A percentile compares a stretch with the other conserved stretches of the same genome.
phyloP scores from a whole-genome alignment of 805 yeast genomes.

The Pichia membranifaciens region DNA sequence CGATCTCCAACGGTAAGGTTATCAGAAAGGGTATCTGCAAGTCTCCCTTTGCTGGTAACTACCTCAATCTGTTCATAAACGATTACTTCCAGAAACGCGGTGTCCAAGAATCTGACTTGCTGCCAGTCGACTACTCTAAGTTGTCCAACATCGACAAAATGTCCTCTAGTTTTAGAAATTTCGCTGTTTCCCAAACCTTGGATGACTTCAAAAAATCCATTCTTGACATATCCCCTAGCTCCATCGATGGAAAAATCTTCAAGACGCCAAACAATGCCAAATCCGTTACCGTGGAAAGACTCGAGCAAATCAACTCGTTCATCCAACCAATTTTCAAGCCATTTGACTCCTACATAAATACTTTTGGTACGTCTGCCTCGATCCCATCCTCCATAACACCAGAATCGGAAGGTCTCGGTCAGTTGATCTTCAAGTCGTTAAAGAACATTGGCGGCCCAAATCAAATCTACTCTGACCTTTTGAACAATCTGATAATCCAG shows the following conservation, averaged over 20 bases:
- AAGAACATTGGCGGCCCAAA: constrained; percentile 40
- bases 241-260: constrained; percentile 35
- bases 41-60: constrained; percentile 81
- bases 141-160: background rate
- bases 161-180: constrained; percentile 33
- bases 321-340: constrained; percentile 74
- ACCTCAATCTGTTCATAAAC: constrained; percentile 58
- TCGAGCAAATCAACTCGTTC: constrained; percentile 21
- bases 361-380: constrained; percentile 12
- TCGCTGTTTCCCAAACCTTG: constrained; percentile 37
- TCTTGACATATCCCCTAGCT: constrained; percentile 25
- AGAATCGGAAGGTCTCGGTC: constrained; percentile 47
- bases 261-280: constrained; percentile 54
- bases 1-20: constrained; percentile 69
- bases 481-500: constrained; percentile 49
- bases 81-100: constrained; percentile 34
- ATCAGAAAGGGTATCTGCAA: constrained; percentile 59
- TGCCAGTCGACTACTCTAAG: constrained; percentile 10
- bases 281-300: constrained; percentile 34
- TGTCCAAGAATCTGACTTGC: constrained; percentile 9
- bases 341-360: constrained; percentile 32
- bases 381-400: constrained; percentile 36
- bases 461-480: constrained; percentile 34
- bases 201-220: constrained; percentile 42
- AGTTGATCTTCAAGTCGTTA: constrained; percentile 39